These are phyloP conservation scores for Phyllosticta citribraziliensis DNA, from an alignment of 2,329 filamentous ascomycete genomes.

Conservation along the genomic window DNA sequence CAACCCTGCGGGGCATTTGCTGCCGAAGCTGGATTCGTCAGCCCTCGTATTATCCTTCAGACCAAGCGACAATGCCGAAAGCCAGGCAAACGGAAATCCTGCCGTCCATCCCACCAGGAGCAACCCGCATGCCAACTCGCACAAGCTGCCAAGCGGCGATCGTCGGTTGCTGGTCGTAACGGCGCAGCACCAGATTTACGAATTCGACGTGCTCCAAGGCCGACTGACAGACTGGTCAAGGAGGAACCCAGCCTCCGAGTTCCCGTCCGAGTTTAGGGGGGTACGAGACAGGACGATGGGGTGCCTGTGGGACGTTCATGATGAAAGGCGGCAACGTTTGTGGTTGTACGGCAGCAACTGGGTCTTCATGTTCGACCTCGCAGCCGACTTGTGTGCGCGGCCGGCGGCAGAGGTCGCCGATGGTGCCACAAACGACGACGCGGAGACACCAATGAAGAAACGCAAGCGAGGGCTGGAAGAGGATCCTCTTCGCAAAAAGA, in stretches of 20 bases:
- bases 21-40: conserved; percentile 36
- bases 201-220: conserved; percentile 71
- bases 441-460: conserved; percentile 20
- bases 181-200: conserved; percentile 57
- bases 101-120: conserved; percentile 40
- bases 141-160: conserved; percentile 46
- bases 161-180: conserved; percentile 52
- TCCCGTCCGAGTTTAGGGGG: conserved; percentile 65
- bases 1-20: conserved; percentile 53
- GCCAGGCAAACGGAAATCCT: conserved; percentile 35
- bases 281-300: conserved; percentile 76
- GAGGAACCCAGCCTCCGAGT: conserved; percentile 63
- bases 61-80: conserved; percentile 17
- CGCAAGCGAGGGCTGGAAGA: conserved; percentile 17
- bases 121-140: conserved; percentile 44
- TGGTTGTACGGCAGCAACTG: conserved; percentile 85
- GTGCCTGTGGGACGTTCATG: conserved; percentile 67
- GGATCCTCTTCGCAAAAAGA: conserved; percentile 34
- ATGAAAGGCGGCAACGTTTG: conserved; percentile 42
- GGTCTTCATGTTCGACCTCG: conserved; percentile 86
- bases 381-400: conserved; percentile 49
- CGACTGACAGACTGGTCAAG: conserved; percentile 77
- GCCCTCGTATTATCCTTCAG: conserved; percentile 39
- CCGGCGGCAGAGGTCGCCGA: conserved; percentile 12
- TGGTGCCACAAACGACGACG: conserved; percentile 9